Base-by-base conservation (phyloP, 2,329 filamentous ascomycete species). In the Trichoderma atroviride region DNA sequence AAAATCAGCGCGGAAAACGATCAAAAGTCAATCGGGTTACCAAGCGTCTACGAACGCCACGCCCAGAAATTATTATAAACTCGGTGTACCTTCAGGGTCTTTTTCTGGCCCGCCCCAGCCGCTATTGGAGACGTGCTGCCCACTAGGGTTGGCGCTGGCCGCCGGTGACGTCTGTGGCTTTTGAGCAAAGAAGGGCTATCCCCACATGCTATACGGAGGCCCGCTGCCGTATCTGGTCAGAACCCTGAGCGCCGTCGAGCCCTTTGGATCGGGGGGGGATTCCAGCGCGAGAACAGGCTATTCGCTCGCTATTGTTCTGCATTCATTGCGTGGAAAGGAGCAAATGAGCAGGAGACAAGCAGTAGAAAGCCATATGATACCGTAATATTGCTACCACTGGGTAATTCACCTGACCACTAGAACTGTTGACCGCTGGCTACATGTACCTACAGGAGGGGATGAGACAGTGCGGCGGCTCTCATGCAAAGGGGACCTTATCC, bases 101-200 rank as follows among this genome's bases (percentile, higher is more conserved):
- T 59, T 43, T 40, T 37, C 56, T 59, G 37, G 33, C 33, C 56
- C 56, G 56, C 56, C 37, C n/a, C 56, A 43, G 57, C 57, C 35
- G 35, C 57, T 60, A 43, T 22, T 60, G 22, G 47, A 22, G 47
- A 50, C 47, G n/a, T 50, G 35, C 31, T 43, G 57, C 35, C 27
- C 57, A 37, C 57, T 43, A 60, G 22, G 27, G 35, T 35, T 60
- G 14, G 35, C 24, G 35, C 57, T 60, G 35, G 35, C 57, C 57
- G 57, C 57, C 57, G 57, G 57, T 60, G 57, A 60, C 57, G 57
- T 60, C 57, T 60, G 57, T 60, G 57, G 57, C 57, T 43, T 43
- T n/a, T 50, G 47, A 50, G n/a, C n/a, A 50, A 50, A 43, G 40
- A 43, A 50, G 47, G 24, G 47, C 47, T n/a, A 24, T 22, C 47